A percentile compares a stretch with the other conserved stretches of the same genome.
Evolutionary conservation across 2,329 filamentous ascomycete species (phyloP).

Genomic region (Fusarium sp.): DNA sequence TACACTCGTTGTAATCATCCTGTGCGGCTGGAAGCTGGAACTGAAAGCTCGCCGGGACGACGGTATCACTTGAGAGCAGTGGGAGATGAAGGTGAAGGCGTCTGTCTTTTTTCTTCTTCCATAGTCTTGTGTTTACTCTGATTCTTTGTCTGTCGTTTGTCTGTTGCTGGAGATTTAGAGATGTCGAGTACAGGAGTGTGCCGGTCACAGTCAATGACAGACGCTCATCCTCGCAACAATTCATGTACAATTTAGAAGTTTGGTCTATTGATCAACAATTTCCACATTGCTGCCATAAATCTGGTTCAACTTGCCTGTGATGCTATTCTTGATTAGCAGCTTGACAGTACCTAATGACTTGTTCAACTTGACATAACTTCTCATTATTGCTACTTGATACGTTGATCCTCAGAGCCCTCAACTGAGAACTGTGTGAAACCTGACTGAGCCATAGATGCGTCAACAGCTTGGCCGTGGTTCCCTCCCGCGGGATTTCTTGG

Average conservation of each 20-base stretch:
- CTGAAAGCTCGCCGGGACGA: constrained; percentile 47
- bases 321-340: not conserved
- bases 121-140: constrained; percentile 53
- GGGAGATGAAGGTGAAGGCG: constrained; percentile 18
- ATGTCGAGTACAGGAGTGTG: constrained; percentile 46
- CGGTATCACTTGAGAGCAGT: constrained; percentile 43
- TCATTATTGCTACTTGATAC: not conserved
- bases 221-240: constrained; percentile 41
- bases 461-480: constrained; percentile 10
- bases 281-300: constrained; percentile 41
- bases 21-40: constrained; percentile 52
- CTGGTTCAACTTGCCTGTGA: not conserved
- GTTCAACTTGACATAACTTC: not conserved
- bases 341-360: not conserved
- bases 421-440: constrained; percentile 11
- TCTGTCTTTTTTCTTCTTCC: constrained; percentile 25
- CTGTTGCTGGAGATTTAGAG: constrained; percentile 40
- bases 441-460: constrained; percentile 1
- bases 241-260: constrained; percentile 41
- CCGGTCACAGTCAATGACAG: constrained; percentile 47
- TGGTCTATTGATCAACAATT: constrained; percentile 41
- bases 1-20: constrained; percentile 65
- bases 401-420: not conserved
- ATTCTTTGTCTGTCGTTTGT: constrained; percentile 49
- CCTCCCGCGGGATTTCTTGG: not conserved